Conservation (phyloP, 768 basidiomycete genomes). For the Pulveroboletus sp. region DNA sequence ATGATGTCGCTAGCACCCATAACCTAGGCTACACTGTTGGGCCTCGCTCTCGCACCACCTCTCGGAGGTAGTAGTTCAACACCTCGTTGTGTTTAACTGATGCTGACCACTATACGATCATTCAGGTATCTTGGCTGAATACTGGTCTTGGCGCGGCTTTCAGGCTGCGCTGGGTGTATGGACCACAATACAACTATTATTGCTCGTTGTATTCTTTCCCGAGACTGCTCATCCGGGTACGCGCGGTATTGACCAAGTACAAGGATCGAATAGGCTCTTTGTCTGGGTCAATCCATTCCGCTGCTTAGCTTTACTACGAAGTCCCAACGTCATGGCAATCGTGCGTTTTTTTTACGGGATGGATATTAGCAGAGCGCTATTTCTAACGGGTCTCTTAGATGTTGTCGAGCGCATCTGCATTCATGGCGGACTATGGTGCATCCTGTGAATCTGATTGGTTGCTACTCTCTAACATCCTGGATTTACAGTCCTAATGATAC, state of each 20-base stretch:
- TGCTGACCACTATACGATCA: background rate
- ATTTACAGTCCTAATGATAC: slow-evolving; percentile 45
- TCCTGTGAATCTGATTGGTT: slow-evolving; percentile 6
- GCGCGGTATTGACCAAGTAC: slow-evolving; percentile 49
- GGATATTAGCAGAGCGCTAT: too few species aligned
- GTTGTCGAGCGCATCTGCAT: slow-evolving; percentile 52
- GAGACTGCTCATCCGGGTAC: slow-evolving; percentile 66
- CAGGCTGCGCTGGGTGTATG: slow-evolving; percentile 45
- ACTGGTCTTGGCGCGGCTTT: slow-evolving; percentile 64
- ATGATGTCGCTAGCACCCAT: background rate
- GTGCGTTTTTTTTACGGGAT: slow-evolving; percentile 43
- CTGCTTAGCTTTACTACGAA: slow-evolving; percentile 49
- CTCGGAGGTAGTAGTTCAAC: slow-evolving; percentile 44
- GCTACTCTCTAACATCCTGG: background rate
- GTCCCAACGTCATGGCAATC: slow-evolving; percentile 55
- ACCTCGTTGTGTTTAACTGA: background rate
- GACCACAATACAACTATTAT: slow-evolving; percentile 38
- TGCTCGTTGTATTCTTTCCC: slow-evolving; percentile 49
- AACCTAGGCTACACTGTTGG: slow-evolving; percentile 47
- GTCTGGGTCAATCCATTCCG: slow-evolving; percentile 60
- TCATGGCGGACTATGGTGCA: slow-evolving; percentile 35
- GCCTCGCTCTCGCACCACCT: slow-evolving; percentile 61
- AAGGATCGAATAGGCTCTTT: slow-evolving; percentile 22
- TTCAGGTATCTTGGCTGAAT: slow-evolving; percentile 49
- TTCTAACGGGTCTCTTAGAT: too few species aligned